phyloP scores from a whole-genome alignment of 768 basidiomycete genomes.

The Rhizopogon vulgaris region DNA sequence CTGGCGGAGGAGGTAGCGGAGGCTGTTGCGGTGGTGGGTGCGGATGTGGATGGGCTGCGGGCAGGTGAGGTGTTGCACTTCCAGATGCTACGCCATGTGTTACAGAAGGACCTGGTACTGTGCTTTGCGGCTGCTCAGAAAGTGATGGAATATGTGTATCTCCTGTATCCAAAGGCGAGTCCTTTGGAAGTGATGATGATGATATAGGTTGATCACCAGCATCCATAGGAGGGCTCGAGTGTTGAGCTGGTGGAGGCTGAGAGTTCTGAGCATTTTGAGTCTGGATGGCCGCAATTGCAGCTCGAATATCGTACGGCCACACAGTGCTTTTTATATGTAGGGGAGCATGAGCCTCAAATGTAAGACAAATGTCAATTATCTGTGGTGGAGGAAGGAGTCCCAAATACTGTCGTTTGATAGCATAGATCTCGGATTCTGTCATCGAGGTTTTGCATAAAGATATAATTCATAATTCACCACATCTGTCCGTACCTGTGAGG shows the following conservation, averaged over 20 bases:
- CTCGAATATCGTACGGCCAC: constrained; percentile 68
- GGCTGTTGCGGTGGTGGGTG: constrained; percentile 12
- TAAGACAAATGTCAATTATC: constrained; percentile 75
- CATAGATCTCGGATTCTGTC: constrained; percentile 40
- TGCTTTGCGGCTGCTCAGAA: constrained; percentile 9
- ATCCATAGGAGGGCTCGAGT: constrained; percentile 6
- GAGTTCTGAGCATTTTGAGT: constrained; percentile 18
- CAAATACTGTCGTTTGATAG: constrained; percentile 69
- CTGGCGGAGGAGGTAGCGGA: constrained; percentile 14
- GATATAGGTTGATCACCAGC: background rate
- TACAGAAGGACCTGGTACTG: constrained; percentile 10
- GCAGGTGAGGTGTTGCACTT: constrained; percentile 18
- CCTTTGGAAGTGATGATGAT: constrained; percentile 13
- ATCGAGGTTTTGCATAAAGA: constrained; percentile 17
- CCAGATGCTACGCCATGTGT: constrained; percentile 13
- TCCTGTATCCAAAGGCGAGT: constrained; percentile 16
- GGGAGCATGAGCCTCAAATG: constrained; percentile 64
- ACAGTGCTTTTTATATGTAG: constrained; percentile 56
- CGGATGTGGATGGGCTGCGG: constrained; percentile 15
- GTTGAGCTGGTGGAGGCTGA: constrained; percentile 12
- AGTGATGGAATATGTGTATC: constrained; percentile 9
- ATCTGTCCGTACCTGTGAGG: constrained; percentile 29
- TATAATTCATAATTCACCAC: constrained; percentile 14
- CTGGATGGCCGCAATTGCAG: constrained; percentile 52
- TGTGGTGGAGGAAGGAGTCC: constrained; percentile 59